Evolutionary conservation across 2,329 filamentous ascomycete species (phyloP).

Genomic region (Talaromyces islandicus): DNA sequence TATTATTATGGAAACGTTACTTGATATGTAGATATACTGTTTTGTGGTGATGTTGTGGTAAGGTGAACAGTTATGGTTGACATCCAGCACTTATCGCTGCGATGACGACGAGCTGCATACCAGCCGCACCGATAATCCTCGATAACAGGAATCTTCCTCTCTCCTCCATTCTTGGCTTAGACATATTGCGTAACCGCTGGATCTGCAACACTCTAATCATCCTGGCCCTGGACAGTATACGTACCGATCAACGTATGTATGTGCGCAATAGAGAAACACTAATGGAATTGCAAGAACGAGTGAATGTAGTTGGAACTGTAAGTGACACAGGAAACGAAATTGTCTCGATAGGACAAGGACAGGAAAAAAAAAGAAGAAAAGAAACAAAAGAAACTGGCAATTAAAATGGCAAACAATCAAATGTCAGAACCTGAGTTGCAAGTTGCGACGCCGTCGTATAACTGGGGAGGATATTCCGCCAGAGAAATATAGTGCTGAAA

Average conservation of each 20-base stretch:
- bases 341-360: conserved; percentile 13
- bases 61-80: too few relatives aligned
- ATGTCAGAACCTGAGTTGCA: neutral
- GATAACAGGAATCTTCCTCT: neutral
- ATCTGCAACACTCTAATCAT: neutral
- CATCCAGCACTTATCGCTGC: neutral
- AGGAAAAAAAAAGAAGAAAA: conserved; percentile 1
- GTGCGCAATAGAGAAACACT: neutral
- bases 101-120: neutral
- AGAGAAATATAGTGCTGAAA: neutral
- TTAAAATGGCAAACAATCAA: neutral
- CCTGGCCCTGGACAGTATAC: neutral
- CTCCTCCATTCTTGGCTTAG: neutral
- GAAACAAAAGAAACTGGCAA: neutral
- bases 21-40: too few relatives aligned
- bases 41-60: too few relatives aligned
- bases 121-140: neutral
- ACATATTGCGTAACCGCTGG: neutral
- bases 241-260: neutral
- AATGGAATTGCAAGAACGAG: neutral
- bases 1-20: neutral
- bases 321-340: conserved; percentile 14
- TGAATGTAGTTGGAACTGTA: conserved; percentile 11
- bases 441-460: neutral
- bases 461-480: neutral